Evolutionary conservation across 768 basidiomycete genomes (phyloP).

Genomic region (Auriscalpium microsporum): DNA sequence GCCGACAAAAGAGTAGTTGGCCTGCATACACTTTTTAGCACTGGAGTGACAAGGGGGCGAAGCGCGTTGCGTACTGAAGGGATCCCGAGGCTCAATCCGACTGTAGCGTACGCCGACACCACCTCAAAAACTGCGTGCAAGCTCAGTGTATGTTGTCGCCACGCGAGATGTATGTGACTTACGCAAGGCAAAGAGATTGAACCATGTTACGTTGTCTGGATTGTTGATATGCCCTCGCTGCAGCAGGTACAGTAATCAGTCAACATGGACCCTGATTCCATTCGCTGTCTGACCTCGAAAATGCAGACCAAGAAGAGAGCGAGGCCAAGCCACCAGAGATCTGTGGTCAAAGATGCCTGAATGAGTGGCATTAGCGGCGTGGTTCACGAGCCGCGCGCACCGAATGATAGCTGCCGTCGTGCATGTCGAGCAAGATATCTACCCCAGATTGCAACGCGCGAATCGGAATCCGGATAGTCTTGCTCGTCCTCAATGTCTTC

Average conservation of each 20-base stretch:
- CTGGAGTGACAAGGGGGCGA: slow-evolving; percentile 12
- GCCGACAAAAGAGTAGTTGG: slow-evolving; percentile 57
- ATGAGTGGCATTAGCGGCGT: not conserved
- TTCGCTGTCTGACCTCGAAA: slow-evolving; percentile 24
- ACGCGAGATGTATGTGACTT: slow-evolving; percentile 11
- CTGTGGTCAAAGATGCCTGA: slow-evolving; percentile 10
- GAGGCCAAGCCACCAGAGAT: slow-evolving; percentile 41
- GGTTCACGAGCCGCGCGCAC: slow-evolving; percentile 16
- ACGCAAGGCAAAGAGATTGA: slow-evolving; percentile 35
- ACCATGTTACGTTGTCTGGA: slow-evolving; percentile 23
- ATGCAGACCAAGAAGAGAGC: slow-evolving; percentile 44
- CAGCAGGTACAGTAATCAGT: not conserved
- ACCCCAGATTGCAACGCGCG: slow-evolving; percentile 28
- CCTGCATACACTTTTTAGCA: slow-evolving; percentile 12
- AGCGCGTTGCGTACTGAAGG: slow-evolving; percentile 21
- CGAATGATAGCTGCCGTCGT: slow-evolving; percentile 44
- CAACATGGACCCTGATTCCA: too few species aligned
- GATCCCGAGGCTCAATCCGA: slow-evolving; percentile 38
- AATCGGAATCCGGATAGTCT: slow-evolving; percentile 10
- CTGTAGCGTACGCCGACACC: slow-evolving; percentile 20
- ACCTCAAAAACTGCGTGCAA: slow-evolving; percentile 6
- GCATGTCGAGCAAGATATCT: slow-evolving; percentile 32
- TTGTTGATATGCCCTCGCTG: slow-evolving; percentile 25
- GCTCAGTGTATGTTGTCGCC: slow-evolving; percentile 16
- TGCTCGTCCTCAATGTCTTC: slow-evolving; percentile 17